These are phyloP conservation scores for Trifolium fragiferum DNA, from an alignment of 306 rosid genomes.

Conservation along the genomic window DNA sequence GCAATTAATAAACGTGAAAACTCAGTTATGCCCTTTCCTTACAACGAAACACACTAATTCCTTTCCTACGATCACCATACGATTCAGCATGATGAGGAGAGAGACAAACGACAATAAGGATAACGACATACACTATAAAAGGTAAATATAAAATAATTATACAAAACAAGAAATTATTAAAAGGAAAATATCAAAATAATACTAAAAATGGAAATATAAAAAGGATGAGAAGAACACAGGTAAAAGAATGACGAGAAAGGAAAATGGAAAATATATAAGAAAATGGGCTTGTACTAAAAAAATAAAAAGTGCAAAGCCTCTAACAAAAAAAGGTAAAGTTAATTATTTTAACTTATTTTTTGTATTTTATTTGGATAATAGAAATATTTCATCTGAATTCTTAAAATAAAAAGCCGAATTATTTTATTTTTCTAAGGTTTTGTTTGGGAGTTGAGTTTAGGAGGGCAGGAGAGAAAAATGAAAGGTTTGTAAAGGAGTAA, in stretches of 20 bases:
- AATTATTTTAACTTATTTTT: too few relatives aligned
- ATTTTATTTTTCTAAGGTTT: too few relatives aligned
- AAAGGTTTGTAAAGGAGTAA: too few relatives aligned
- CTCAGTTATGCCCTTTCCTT: neutral
- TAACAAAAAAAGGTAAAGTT: too few relatives aligned
- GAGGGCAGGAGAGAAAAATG: too few relatives aligned
- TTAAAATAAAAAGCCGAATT: too few relatives aligned
- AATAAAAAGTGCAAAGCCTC: too few relatives aligned
- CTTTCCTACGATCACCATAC: neutral
- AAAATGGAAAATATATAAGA: too few relatives aligned
- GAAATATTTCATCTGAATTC: too few relatives aligned
- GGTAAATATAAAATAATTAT: neutral
- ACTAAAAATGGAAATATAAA: neutral
- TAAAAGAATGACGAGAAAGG: neutral
- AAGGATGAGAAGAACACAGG: neutral
- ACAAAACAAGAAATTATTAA: neutral
- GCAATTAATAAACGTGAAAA: neutral
- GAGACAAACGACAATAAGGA: neutral
- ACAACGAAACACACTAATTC: slow-evolving; percentile 9
- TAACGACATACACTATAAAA: slow-evolving; percentile 18
- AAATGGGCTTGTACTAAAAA: too few relatives aligned
- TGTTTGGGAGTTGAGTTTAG: too few relatives aligned
- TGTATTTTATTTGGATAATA: too few relatives aligned
- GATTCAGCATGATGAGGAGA: neutral
- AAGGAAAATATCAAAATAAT: neutral